A percentile compares a stretch with the other conserved stretches of the same genome.
Conservation (phyloP, 1,284 basidiomycete genomes). For the Ustilago curta region DNA sequence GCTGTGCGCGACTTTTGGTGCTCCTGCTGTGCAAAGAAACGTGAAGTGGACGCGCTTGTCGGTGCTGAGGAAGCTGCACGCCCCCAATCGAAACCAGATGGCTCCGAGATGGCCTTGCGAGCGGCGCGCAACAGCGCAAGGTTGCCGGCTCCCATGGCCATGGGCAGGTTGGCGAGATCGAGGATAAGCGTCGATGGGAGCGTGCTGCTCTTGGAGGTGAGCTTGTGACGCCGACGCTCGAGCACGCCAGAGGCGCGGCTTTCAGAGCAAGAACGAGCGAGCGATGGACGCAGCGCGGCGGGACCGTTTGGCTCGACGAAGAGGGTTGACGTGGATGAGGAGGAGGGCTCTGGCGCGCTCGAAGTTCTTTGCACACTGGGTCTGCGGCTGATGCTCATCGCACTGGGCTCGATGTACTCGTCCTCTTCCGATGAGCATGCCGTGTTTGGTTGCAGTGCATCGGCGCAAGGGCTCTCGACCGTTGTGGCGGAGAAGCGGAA, state of each 20-base stretch:
- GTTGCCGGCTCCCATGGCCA: slow-evolving; percentile 45
- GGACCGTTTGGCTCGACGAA: slow-evolving; percentile 26
- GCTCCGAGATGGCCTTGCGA: slow-evolving; percentile 40
- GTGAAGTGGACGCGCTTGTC: slow-evolving; percentile 12
- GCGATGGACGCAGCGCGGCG: slow-evolving; percentile 18
- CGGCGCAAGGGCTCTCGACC: slow-evolving; percentile 15
- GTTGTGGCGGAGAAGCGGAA: slow-evolving; percentile 37
- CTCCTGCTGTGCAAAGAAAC: slow-evolving; percentile 19
- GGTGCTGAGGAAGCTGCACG: slow-evolving; percentile 26
- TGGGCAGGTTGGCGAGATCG: slow-evolving; percentile 37
- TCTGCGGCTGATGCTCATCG: slow-evolving; percentile 28
- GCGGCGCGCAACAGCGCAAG: slow-evolving; percentile 41
- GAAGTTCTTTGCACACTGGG: slow-evolving; percentile 47
- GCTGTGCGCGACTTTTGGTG: slow-evolving; percentile 1
- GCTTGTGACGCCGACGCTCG: slow-evolving; percentile 37
- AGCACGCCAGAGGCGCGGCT: slow-evolving; percentile 42
- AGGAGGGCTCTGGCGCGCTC: slow-evolving; percentile 37
- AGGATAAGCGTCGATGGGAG: slow-evolving; percentile 39
- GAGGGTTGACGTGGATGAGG: slow-evolving; percentile 22
- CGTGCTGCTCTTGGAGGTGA: slow-evolving; percentile 5
- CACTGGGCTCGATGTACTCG: slow-evolving; percentile 32
- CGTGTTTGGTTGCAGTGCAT: background rate
- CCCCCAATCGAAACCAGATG: slow-evolving; percentile 48
- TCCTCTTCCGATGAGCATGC: slow-evolving; percentile 14
- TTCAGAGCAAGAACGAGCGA: slow-evolving; percentile 48